Base-by-base conservation (phyloP, 164 flowering plant species). In the Annona squamosa region DNA sequence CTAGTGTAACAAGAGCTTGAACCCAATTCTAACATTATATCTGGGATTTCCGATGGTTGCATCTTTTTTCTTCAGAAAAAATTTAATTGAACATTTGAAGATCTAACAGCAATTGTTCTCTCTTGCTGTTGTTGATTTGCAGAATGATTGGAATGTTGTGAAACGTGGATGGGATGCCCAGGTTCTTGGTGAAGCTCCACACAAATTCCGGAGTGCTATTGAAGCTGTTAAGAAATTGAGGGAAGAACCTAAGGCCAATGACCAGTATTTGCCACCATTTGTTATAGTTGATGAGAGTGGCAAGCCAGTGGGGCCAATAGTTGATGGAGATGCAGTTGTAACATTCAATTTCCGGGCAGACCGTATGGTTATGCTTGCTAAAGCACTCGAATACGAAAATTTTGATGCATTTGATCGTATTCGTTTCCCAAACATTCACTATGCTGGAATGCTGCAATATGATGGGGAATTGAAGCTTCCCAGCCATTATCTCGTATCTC, bases 101-200 rank as follows among this genome's bases (percentile, higher is more conserved):
- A 26, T 26, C 37, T 26, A 26, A 26, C 37, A 26, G 9, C 9
- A 52, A 52, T 52, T 52, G 16, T 9, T 37, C 37, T 66, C 68
- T 44, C 68, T 46, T 68, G 6, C 26, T 18, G n/a, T 64, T 70
- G 74, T 65, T 72, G 0, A 26, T 26, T 72, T 72, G 74, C 81
- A 95, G 99, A 95, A 95, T 79, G 99, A 95, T 72, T 94, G 98
- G 98, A 74, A 76, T 37, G 98, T 94, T 68, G 89, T 94, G 17
- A 94, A 94, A 77, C 82, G 98, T 71, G 98, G 98, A 72, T 94
- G 98, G 98, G 96, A 94, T 81, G 97, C 98, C 42, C 98, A 94
- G 65, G 97, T 95, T 79, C 98, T 93, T 75, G 99, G 99, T 75
- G 99, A 93, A 86, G 99, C 99, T 45, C 99, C 93, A 37, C 79